A percentile compares a stretch with the other conserved stretches of the same genome.
These are phyloP conservation scores for Colletotrichum agaves DNA, from an alignment of 2,329 filamentous ascomycete genomes.

Conservation along the genomic window DNA sequence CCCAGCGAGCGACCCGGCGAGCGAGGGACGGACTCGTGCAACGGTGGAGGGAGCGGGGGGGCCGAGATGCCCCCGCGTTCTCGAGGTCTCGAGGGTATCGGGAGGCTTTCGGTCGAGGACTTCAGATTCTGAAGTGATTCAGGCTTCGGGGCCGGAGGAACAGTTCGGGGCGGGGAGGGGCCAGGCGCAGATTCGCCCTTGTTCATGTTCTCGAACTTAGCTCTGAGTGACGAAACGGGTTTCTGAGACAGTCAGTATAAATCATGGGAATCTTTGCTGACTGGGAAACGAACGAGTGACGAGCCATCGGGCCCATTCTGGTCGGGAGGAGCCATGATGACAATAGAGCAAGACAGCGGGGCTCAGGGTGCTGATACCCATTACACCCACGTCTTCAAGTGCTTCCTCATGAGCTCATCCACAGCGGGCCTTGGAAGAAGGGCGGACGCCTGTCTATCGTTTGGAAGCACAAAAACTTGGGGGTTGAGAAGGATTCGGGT, in stretches of 20 bases:
- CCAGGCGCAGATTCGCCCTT: constrained; percentile 51
- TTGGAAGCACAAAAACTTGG: neutral
- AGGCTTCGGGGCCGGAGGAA: constrained; percentile 54
- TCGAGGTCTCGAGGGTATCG: constrained; percentile 43
- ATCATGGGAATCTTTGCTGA: neutral
- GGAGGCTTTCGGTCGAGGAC: constrained; percentile 50
- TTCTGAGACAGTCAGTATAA: constrained; percentile 62
- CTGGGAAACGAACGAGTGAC: constrained; percentile 70
- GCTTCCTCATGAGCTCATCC: constrained; percentile 40
- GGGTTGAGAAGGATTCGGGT: neutral
- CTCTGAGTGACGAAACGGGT: constrained; percentile 83
- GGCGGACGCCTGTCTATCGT: constrained; percentile 9
- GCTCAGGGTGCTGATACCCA: constrained; percentile 47
- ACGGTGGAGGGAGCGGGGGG: constrained; percentile 39
- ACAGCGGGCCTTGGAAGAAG: constrained; percentile 13
- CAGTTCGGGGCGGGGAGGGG: constrained; percentile 45
- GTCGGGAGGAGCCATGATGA: constrained; percentile 50
- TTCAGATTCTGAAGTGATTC: constrained; percentile 54
- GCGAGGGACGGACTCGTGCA: constrained; percentile 38
- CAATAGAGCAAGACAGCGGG: constrained; percentile 41
- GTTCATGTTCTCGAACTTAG: constrained; percentile 83
- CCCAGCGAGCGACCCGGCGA: constrained; percentile 53
- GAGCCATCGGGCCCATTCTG: constrained; percentile 77
- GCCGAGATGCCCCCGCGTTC: constrained; percentile 37
- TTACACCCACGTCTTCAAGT: constrained; percentile 47